These are phyloP conservation scores for Synchytrium microbalum DNA, from an alignment of 371 early-diverging fungal genomes.

Conservation along the genomic window DNA sequence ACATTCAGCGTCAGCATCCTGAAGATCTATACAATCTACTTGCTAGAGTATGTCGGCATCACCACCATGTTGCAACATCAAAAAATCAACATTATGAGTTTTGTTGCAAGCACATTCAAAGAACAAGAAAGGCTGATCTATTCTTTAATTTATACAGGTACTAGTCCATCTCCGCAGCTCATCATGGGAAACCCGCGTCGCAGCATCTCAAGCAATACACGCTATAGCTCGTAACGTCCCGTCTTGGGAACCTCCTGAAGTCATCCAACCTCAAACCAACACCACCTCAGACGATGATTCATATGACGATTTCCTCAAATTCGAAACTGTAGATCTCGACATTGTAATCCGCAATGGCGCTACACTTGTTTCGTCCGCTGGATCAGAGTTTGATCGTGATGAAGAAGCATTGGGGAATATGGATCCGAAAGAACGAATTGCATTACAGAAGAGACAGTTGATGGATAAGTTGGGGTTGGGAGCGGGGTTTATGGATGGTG, in stretches of 20 bases:
- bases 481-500: conserved; percentile 83
- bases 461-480: conserved; percentile 78
- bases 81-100: too few species aligned
- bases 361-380: conserved; percentile 59
- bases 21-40: conserved; percentile 61
- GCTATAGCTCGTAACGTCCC: conserved; percentile 83
- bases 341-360: conserved; percentile 72
- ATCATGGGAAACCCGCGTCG: conserved; percentile 93
- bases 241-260: conserved; percentile 54
- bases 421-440: conserved; percentile 78
- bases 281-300: conserved; percentile 6
- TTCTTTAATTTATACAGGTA: conserved; percentile 6
- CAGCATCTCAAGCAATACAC: conserved; percentile 85
- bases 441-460: conserved; percentile 72
- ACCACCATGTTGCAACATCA: too few species aligned
- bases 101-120: not conserved
- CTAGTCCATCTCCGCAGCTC: conserved; percentile 77
- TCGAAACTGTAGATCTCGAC: conserved; percentile 74
- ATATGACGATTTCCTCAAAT: conserved; percentile 49
- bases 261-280: conserved; percentile 4
- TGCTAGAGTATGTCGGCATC: not conserved
- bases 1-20: conserved; percentile 86
- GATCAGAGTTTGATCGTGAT: conserved; percentile 80
- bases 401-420: conserved; percentile 56
- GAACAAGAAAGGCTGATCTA: not conserved